phyloP scores from a whole-genome alignment of 225 moss, liverwort and hornwort species.

The Sphagnum contortum region DNA sequence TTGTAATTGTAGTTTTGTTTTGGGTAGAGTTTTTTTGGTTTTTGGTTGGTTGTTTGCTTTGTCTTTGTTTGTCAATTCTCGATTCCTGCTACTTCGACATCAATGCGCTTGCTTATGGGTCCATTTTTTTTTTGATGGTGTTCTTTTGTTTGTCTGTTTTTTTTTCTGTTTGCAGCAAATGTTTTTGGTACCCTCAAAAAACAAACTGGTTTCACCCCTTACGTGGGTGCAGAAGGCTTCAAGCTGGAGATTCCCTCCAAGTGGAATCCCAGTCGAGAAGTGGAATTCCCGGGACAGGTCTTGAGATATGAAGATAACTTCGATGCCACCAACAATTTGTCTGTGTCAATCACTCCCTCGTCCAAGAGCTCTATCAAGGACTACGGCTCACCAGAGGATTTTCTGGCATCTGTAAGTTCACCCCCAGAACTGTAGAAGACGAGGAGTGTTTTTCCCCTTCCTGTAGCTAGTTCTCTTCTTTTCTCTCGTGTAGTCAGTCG shows the following conservation, averaged over 20 bases:
- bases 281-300: constrained; percentile 87
- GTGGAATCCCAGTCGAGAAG: constrained; percentile 96
- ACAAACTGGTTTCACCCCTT: constrained; percentile 50
- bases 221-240: constrained; percentile 46
- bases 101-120: too few species aligned
- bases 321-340: constrained; percentile 53
- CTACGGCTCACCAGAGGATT: constrained; percentile 72
- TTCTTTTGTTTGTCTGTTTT: too few species aligned
- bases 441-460: too few species aligned
- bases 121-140: too few species aligned
- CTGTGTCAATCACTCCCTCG: constrained; percentile 56
- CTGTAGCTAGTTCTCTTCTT: too few species aligned
- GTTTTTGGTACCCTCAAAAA: constrained; percentile 54
- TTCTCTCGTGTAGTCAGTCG: too few species aligned
- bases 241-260: constrained; percentile 61
- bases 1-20: too few species aligned
- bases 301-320: constrained; percentile 90
- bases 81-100: too few species aligned
- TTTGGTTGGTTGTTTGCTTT: too few species aligned
- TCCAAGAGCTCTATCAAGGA: constrained; percentile 63
- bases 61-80: too few species aligned
- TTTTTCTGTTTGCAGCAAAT: constrained; percentile 42
- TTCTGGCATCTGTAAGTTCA: constrained; percentile 52
- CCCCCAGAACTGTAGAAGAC: too few species aligned
- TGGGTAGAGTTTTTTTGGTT: too few species aligned